Evolutionary conservation across 257 asterid genomes (phyloP).

Genomic region (Henckelia pumila): DNA sequence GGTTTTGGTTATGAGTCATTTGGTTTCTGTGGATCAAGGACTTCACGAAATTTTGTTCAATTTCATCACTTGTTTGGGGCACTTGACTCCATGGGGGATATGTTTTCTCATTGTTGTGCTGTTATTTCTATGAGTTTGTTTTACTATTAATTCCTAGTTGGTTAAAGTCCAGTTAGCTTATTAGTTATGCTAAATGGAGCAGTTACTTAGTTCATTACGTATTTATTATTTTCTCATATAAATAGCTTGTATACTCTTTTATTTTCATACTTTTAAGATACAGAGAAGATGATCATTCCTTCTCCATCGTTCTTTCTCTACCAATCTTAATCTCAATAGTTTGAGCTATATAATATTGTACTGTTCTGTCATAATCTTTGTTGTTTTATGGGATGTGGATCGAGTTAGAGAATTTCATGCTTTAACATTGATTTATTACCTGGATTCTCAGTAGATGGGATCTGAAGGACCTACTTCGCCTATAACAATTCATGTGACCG

Average conservation of each 20-base stretch:
- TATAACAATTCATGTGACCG: constrained; percentile 84
- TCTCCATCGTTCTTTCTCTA: too few relatives aligned
- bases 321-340: too few relatives aligned
- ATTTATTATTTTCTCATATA: too few relatives aligned
- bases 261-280: too few relatives aligned
- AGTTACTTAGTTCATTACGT: too few relatives aligned
- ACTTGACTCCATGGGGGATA: background rate
- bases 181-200: too few relatives aligned
- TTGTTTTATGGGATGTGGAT: constrained; percentile 28
- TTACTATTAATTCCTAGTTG: too few relatives aligned
- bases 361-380: background rate
- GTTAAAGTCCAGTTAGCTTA: too few relatives aligned
- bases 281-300: too few relatives aligned
- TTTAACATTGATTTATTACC: constrained; percentile 25
- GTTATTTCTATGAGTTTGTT: background rate
- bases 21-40: background rate
- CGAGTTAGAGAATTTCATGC: constrained; percentile 28
- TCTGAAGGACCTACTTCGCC: constrained; percentile 85
- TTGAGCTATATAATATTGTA: constrained; percentile 19
- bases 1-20: background rate
- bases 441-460: constrained; percentile 63
- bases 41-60: background rate
- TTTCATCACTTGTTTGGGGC: background rate
- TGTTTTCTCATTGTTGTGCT: constrained; percentile 10
- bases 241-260: too few relatives aligned